A percentile compares a stretch with the other conserved stretches of the same genome.
Conservation (phyloP, 768 basidiomycete genomes). For the Leccinum fibrillosum region DNA sequence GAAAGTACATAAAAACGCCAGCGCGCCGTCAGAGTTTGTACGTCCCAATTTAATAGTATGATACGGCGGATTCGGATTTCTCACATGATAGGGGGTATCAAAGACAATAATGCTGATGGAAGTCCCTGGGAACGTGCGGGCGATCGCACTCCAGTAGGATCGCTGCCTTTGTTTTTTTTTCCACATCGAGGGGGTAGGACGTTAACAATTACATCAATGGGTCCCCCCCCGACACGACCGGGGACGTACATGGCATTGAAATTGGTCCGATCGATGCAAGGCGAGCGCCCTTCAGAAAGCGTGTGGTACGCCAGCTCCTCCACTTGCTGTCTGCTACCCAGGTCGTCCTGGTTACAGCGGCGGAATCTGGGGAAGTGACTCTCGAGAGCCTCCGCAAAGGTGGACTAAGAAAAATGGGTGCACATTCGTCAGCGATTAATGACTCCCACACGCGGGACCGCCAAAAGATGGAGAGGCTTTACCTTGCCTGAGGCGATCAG, state of each 20-base stretch:
- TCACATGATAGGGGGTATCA: constrained; percentile 72
- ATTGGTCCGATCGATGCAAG: constrained; percentile 79
- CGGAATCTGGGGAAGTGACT: constrained; percentile 55
- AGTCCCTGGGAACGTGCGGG: constrained; percentile 59
- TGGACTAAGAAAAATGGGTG: constrained; percentile 33
- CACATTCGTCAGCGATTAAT: constrained; percentile 2
- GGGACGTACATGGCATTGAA: constrained; percentile 58
- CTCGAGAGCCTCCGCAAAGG: constrained; percentile 73
- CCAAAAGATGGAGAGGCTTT: constrained; percentile 3
- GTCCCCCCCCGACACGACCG: neutral
- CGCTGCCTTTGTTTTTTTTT: constrained; percentile 49
- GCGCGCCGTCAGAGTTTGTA: constrained; percentile 10
- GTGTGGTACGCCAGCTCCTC: constrained; percentile 54
- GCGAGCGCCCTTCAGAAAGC: constrained; percentile 60
- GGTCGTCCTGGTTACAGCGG: constrained; percentile 79
- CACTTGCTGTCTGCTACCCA: constrained; percentile 65
- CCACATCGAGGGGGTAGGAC: neutral
- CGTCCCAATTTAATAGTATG: neutral
- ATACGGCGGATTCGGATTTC: constrained; percentile 16
- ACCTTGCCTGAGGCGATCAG: constrained; percentile 76
- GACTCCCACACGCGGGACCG: neutral
- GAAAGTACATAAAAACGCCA: constrained; percentile 6
- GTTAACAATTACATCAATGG: neutral
- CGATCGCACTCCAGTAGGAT: constrained; percentile 72
- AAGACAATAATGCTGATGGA: constrained; percentile 73